Percentiles rank a stretch among this genome's conserved stretches.
Evolutionary conservation across 2,329 filamentous ascomycete species (phyloP).

Genomic region (Ramichloridium luteum): DNA sequence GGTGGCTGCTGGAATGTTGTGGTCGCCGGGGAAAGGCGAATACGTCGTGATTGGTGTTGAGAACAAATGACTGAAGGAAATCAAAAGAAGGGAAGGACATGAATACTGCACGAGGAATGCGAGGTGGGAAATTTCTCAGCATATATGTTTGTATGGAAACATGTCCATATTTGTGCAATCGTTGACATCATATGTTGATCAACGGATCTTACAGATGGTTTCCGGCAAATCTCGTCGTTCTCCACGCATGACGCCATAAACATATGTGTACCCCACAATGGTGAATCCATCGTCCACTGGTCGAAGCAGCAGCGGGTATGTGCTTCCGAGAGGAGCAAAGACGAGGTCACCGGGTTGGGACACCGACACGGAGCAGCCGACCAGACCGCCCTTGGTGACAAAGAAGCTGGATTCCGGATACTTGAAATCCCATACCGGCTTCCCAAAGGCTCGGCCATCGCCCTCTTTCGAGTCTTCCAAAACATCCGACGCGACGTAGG

Average conservation of each 20-base stretch:
- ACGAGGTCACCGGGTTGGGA: not conserved
- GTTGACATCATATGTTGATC: no score
- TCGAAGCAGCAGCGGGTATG: not conserved
- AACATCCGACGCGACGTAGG: not conserved
- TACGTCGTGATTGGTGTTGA: no score
- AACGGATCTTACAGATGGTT: no score
- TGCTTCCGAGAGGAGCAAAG: conserved; percentile 1
- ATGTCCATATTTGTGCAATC: no score
- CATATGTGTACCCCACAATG: not conserved
- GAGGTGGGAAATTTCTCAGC: no score
- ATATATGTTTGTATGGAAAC: no score
- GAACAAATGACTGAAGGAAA: no score
- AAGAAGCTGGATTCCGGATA: conserved; percentile 1
- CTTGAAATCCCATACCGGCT: conserved; percentile 1
- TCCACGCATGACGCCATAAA: not conserved
- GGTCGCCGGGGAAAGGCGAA: no score
- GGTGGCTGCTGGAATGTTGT: no score
- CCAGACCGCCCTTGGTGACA: not conserved
- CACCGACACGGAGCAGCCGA: not conserved
- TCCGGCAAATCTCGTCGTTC: no score
- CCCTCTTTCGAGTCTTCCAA: not conserved
- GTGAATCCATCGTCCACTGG: not conserved
- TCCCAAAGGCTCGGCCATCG: not conserved
- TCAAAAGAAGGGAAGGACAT: no score
- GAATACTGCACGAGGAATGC: no score